Conservation (phyloP, 306 rosid species). For the Gastrolobium villosum region DNA sequence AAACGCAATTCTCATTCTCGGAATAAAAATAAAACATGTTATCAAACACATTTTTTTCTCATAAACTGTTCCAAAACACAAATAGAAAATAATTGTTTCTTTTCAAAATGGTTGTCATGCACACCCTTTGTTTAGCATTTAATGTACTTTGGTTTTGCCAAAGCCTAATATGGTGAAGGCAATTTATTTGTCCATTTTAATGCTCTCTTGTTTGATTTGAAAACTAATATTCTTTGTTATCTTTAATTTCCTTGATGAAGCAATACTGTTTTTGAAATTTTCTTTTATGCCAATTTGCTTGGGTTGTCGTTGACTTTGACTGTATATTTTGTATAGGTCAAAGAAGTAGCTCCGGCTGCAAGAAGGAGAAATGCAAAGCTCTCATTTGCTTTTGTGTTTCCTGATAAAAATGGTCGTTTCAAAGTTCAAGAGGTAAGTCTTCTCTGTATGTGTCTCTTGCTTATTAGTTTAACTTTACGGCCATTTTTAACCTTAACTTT, state of each 20-base stretch:
- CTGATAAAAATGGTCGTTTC: slow-evolving; percentile 89
- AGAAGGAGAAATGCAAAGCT: slow-evolving; percentile 92
- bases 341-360: slow-evolving; percentile 95
- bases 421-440: slow-evolving; percentile 75
- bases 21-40: too few relatives aligned
- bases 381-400: slow-evolving; percentile 95
- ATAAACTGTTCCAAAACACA: too few relatives aligned
- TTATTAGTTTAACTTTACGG: not conserved
- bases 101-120: too few relatives aligned
- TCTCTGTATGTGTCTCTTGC: not conserved
- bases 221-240: not conserved
- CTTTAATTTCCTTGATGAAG: not conserved
- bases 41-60: too few relatives aligned
- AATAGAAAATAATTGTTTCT: too few relatives aligned
- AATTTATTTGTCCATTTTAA: not conserved
- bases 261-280: not conserved
- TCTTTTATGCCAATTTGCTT: not conserved
- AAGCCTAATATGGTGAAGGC: not conserved
- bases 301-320: slow-evolving; percentile 48
- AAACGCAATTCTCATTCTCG: too few relatives aligned
- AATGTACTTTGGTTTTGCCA: not conserved
- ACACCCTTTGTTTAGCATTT: not conserved
- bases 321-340: slow-evolving; percentile 64
- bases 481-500: not conserved
- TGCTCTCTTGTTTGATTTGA: not conserved